Base-by-base conservation (phyloP, 805 yeast species). In the Candida orba region DNA sequence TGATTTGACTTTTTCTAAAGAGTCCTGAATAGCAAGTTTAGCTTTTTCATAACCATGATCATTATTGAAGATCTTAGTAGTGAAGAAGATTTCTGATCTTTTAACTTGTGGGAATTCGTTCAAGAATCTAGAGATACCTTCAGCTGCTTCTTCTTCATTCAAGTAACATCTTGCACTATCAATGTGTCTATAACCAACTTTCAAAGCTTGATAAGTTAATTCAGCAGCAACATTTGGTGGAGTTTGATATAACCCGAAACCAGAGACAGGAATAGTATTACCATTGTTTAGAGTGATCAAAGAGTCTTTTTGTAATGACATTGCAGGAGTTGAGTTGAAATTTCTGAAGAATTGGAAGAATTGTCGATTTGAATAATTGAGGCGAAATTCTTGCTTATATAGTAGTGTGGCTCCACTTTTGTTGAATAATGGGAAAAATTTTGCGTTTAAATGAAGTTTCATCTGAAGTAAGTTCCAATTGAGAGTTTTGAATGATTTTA, bases 1-100 rank as follows among this genome's bases (percentile, higher is more conserved):
- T 2, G 63, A 71, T 36, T 72, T 65, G 9, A 78, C 81, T 40
- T 68, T 64, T 10, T 64, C 63, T 34, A 83, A 57, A 50, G 85
- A 76, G 20, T 69, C 73, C 34, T 69, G 63, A 47, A 86, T 76
- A 2, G 86, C 49, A 5, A 24, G 31, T 7, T 34, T 27, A 8
- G 51, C 40, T 14, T 35, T 35, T 20, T 49, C 54, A 35, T 51
- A 47, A 27, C 41, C 44, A 12, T 35, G 51, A 8, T 43, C 48
- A 13, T 13, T 29, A 31, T 44, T 45, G 43, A 36, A 35, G 18
- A 55, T 43, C 47, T 55, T 55, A 15, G 59, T 52, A 14, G 58
- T 55, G 43, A 47, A 52, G 40, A 53, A 55, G 27, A 55, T 45
- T 6, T 55, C 59, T 9, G 43, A 40, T 50, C 58, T 52, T 36